These are phyloP conservation scores for Populus hybrid DNA, from an alignment of 441 rosid genomes.

Conservation along the genomic window DNA sequence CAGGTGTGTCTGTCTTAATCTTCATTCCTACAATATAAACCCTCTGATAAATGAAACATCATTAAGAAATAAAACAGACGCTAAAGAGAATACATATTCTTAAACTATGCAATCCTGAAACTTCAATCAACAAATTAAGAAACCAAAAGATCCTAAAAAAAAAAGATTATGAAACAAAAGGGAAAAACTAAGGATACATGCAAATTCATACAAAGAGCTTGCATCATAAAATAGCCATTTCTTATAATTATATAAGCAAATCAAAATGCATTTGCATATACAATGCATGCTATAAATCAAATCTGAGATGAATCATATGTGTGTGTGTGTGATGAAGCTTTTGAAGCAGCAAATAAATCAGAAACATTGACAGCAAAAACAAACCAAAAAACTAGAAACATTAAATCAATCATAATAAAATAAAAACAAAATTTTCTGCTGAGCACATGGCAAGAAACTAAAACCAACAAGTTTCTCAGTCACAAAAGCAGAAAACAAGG, in stretches of 20 bases:
- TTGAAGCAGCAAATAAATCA: neutral
- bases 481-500: neutral
- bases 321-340: neutral
- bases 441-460: neutral
- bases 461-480: neutral
- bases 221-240: neutral
- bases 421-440: neutral
- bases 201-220: neutral
- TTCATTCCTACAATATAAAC: too few relatives aligned
- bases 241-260: neutral
- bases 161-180: neutral
- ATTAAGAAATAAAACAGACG: neutral
- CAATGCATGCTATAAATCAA: neutral
- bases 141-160: neutral
- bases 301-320: neutral
- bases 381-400: neutral
- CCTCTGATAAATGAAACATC: slow-evolving; percentile 12
- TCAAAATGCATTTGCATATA: neutral
- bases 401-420: neutral
- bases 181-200: neutral
- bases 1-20: too few relatives aligned
- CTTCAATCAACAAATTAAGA: neutral
- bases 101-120: slow-evolving; percentile 1
- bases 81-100: neutral
- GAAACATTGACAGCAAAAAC: neutral